Evolutionary conservation across 2,329 filamentous ascomycete species (phyloP), one percentile per base, ranked within the genome.

Genomic region (Ceratocystis huliohia): DNA sequence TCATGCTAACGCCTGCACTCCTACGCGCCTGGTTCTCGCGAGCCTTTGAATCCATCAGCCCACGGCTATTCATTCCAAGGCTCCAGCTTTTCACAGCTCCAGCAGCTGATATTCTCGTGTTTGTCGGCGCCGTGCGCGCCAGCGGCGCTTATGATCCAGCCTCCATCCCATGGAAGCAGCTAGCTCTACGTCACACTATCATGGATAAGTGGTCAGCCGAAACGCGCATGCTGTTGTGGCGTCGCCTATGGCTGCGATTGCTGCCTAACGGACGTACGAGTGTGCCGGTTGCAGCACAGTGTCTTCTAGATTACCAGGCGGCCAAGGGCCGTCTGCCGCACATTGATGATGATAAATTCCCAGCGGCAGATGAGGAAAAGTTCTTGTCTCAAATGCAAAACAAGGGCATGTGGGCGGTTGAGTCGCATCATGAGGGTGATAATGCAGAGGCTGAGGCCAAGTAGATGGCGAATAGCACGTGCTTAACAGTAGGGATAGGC

Each of bases 281-380:
- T 28, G 64, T 65, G 37, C 64, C 53, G 13, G 64, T 65, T 17
- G 64, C 64, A 7, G 64, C 56, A 30, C 64, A 66, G 37, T 56
- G 63, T 15, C 64, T 68, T 20, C 13, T 68, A 25, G 66, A 68
- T 53, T 68, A 66, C 50, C 37, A 65, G 20, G 61, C 59, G n/a
- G 64, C 66, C 8, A 57, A 64, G 37, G 66, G 66, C 5, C 46
- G 56, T 6, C n/a, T 68, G 7, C 66, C 66, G 13, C 53, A 48
- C 25, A 59, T 68, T 10, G 59, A 59, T 4, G 66, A 68, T 25
- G 59, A 63, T 28, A 53, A 63, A n/a, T 66, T 61, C 10, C 50
- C 62, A 15, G 61, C 44, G 5, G 20, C 61, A 3, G 66, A 68
- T 7, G 66, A 68, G 33, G 66, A 66, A 22, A 46, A 28, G n/a